These are phyloP conservation scores for Lodderomyces oxycetoniae DNA, from an alignment of 1,139 yeast species.

Conservation along the genomic window DNA sequence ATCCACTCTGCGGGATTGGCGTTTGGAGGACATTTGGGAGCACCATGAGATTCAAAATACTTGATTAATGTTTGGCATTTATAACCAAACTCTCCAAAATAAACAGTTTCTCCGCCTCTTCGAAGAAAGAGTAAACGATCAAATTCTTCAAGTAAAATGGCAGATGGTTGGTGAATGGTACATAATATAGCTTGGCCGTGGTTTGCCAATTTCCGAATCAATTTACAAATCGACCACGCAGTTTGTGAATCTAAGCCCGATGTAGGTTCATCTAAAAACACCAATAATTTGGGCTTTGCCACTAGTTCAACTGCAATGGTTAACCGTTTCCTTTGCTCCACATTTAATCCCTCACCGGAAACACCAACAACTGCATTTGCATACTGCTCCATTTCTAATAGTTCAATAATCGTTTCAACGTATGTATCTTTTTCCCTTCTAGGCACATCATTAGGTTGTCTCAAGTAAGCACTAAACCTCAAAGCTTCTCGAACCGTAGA, in stretches of 20 bases:
- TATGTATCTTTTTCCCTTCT: constrained; percentile 29
- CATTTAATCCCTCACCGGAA: constrained; percentile 39
- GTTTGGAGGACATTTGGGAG: constrained; percentile 36
- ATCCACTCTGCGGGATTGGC: constrained; percentile 59
- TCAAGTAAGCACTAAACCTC: constrained; percentile 31
- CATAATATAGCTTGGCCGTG: constrained; percentile 42
- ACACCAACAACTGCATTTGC: constrained; percentile 40
- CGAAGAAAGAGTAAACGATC: constrained; percentile 36
- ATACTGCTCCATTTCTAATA: constrained; percentile 30
- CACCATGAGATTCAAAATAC: constrained; percentile 57
- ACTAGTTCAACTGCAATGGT: constrained; percentile 40
- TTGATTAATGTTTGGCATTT: constrained; percentile 44
- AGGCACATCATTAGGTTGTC: constrained; percentile 30
- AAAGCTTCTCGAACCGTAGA: constrained; percentile 38
- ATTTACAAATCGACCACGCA: constrained; percentile 42
- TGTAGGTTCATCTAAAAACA: constrained; percentile 37
- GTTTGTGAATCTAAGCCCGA: constrained; percentile 42
- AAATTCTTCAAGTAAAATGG: constrained; percentile 32
- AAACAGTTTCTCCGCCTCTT: constrained; percentile 55
- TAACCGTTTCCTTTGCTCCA: constrained; percentile 36
- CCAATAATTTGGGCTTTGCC: constrained; percentile 35
- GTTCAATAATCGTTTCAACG: constrained; percentile 33
- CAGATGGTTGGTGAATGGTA: constrained; percentile 43
- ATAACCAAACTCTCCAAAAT: constrained; percentile 61
- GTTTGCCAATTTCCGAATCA: constrained; percentile 39